A percentile compares a stretch with the other conserved stretches of the same genome.
Conservation (phyloP, 768 basidiomycete genomes). For the Cystobasidium ongulense region DNA sequence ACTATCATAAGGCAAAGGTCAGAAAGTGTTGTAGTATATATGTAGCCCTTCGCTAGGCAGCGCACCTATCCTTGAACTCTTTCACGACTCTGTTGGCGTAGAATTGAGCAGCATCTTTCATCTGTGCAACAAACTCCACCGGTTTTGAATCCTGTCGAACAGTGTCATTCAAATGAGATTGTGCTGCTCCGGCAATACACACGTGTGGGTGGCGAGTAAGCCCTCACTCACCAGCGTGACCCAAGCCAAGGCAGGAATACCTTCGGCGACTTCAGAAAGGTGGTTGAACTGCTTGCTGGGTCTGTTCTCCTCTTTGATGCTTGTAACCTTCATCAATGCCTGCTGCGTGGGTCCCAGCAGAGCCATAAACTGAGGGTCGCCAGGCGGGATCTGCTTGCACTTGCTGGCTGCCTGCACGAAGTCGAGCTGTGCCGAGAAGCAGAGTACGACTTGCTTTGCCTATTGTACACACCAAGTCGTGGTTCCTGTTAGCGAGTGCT, state of each 20-base stretch:
- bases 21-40: background rate
- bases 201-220: background rate
- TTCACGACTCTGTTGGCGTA: slow-evolving; percentile 84
- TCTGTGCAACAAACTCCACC: slow-evolving; percentile 65
- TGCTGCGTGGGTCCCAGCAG: slow-evolving; percentile 63
- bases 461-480: too few species aligned
- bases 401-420: slow-evolving; percentile 60
- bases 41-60: slow-evolving; percentile 22
- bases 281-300: slow-evolving; percentile 70
- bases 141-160: slow-evolving; percentile 61
- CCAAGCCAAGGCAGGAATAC: slow-evolving; percentile 76
- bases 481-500: too few species aligned
- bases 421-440: slow-evolving; percentile 61
- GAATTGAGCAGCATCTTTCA: slow-evolving; percentile 77
- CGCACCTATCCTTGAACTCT: slow-evolving; percentile 85
- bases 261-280: slow-evolving; percentile 71
- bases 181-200: background rate
- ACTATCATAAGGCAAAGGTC: too few species aligned
- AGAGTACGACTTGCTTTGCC: slow-evolving; percentile 58
- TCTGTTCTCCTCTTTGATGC: slow-evolving; percentile 70
- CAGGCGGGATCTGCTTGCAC: slow-evolving; percentile 65
- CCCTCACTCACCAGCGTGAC: slow-evolving; percentile 60
- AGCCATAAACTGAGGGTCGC: slow-evolving; percentile 49
- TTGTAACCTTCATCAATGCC: slow-evolving; percentile 66
- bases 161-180: background rate